A percentile compares a stretch with the other conserved stretches of the same genome.
These are phyloP conservation scores for Glycine latifolia DNA, from an alignment of 306 rosid species.

Conservation along the genomic window DNA sequence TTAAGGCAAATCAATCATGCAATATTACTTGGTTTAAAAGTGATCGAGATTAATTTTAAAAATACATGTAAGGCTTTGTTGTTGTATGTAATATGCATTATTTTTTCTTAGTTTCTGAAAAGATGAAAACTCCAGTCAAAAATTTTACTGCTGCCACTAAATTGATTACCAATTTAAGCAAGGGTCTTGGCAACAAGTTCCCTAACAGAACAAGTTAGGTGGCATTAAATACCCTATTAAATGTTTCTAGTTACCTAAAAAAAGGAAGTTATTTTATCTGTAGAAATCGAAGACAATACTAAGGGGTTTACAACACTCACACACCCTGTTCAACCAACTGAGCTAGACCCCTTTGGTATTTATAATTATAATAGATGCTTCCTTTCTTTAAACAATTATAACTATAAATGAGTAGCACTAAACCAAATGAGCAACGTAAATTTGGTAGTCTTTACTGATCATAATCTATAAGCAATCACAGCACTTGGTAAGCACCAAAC, in stretches of 20 bases:
- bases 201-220: not conserved
- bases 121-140: constrained; percentile 32
- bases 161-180: constrained; percentile 6
- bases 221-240: not conserved
- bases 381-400: not conserved
- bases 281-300: no score
- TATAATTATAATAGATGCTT: no score
- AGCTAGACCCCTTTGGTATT: no score
- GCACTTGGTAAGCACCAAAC: constrained; percentile 43
- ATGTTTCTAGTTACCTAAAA: not conserved
- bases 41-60: constrained; percentile 33
- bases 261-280: not conserved
- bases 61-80: not conserved
- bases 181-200: not conserved
- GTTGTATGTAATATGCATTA: constrained; percentile 10
- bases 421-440: constrained; percentile 13
- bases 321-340: no score
- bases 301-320: no score
- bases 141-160: constrained; percentile 1
- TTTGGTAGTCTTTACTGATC: constrained; percentile 3
- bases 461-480: constrained; percentile 39
- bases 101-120: constrained; percentile 21
- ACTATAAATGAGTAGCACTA: not conserved
- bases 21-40: constrained; percentile 16
- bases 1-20: constrained; percentile 21